Base-by-base conservation (phyloP, 2,329 filamentous ascomycete species). In the Geosmithia morbida region DNA sequence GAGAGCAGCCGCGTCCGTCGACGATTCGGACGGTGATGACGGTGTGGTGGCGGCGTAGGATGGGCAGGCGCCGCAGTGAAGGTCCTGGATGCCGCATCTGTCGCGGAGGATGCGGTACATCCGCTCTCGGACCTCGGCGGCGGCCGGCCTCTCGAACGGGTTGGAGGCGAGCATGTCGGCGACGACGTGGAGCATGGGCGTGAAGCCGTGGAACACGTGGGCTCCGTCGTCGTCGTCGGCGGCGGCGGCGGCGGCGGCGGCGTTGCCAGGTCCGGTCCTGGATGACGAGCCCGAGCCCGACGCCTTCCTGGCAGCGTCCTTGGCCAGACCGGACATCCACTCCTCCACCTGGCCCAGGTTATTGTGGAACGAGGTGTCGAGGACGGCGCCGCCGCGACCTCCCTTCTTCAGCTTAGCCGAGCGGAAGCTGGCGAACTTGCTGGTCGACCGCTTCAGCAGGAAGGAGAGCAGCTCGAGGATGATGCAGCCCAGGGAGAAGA, bases 401-500 rank as follows among this genome's bases (percentile, higher is more conserved):
- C 71, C 61, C 41, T 65, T 73, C 57, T 79, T 81, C 58, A 83
- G 78, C 57, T 80, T 81, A 3, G 76, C 72, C 1, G 77, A 72
- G 6, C 85, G 79, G 58, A 85, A 79, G 20, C 77, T 71, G 33
- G 77, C 68, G 56, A 87, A 87, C 22, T 80, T 74, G 45, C 75
- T 72, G 1, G 76, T 71, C 47, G 79, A 77, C 53, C 81, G 79
- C 59, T 85, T 85, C 50, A 87, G 62, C 49, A 85, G 66, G 56
- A 85, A 79, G 19, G 79, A 79, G 18, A 87, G 58, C 29, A 88
- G 72, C 52, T 89, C 84, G 16, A 87, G 67, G 50, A 83, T 83
- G 46, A 87, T 71, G 59, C 83, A 85, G 10, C 78, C 84, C 1
- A 87, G 68, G 2, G 82, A 85, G 62, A 84, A 89, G 18, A 88